Evolutionary conservation across 352 stramenopile genomes (phyloP).

Genomic region (Phytophthora constricta): DNA sequence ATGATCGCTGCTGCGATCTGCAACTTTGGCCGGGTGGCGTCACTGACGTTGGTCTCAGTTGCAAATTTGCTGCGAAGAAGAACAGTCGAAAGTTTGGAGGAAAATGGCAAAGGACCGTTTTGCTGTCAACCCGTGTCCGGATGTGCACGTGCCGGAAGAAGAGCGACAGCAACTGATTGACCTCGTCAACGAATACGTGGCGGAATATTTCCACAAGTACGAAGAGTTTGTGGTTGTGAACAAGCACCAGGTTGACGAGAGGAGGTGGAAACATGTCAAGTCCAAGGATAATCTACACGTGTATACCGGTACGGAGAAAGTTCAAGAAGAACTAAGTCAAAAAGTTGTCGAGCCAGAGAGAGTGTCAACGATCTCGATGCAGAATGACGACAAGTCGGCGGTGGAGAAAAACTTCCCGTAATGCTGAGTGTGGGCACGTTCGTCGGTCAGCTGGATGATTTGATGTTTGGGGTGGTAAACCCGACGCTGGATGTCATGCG

Average conservation of each 20-base stretch:
- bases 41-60: no score
- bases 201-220: slow-evolving; percentile 41
- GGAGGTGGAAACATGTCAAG: slow-evolving; percentile 35
- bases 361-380: no score
- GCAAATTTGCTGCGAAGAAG: no score
- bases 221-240: slow-evolving; percentile 34
- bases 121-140: slow-evolving; percentile 21
- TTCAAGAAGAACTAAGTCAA: no score
- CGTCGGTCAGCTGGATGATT: slow-evolving; percentile 39
- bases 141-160: slow-evolving; percentile 19
- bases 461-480: slow-evolving; percentile 48
- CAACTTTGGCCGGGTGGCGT: no score
- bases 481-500: slow-evolving; percentile 44
- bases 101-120: slow-evolving; percentile 31
- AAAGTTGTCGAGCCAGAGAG: no score
- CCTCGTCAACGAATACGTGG: slow-evolving; percentile 26
- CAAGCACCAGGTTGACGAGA: slow-evolving; percentile 20
- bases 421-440: slow-evolving; percentile 38
- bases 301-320: slow-evolving; percentile 18
- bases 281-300: slow-evolving; percentile 30
- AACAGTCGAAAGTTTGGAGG: no score
- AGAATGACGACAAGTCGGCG: neutral
- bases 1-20: no score
- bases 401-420: slow-evolving; percentile 12
- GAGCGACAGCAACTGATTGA: slow-evolving; percentile 20